phyloP scores from a whole-genome alignment of 768 basidiomycete species.

The Wakefieldia striispora region DNA sequence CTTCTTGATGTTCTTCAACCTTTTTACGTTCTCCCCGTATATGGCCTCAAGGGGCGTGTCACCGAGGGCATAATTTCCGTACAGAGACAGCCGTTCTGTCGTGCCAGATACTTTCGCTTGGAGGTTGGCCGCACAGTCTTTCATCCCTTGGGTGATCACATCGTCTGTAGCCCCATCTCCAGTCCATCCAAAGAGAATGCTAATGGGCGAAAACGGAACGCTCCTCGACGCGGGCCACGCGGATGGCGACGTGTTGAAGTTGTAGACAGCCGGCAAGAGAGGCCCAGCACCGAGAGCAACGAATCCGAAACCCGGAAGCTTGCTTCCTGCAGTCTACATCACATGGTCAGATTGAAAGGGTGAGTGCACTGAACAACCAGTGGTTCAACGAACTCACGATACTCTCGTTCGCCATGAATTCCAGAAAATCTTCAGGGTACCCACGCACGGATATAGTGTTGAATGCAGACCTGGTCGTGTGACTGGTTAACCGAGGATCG shows the following conservation, averaged over 20 bases:
- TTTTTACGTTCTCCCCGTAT: slow-evolving; percentile 48
- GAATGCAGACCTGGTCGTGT: slow-evolving; percentile 20
- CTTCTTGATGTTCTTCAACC: slow-evolving; percentile 40
- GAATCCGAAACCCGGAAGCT: slow-evolving; percentile 37
- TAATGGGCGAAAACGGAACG: slow-evolving; percentile 41
- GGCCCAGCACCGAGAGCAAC: slow-evolving; percentile 51
- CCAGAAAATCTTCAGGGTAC: slow-evolving; percentile 21
- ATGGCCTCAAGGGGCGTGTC: slow-evolving; percentile 50
- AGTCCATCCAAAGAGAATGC: slow-evolving; percentile 48
- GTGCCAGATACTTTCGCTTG: slow-evolving; percentile 39
- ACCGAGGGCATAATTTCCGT: slow-evolving; percentile 59
- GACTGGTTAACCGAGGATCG: neutral
- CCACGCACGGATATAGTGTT: slow-evolving; percentile 22
- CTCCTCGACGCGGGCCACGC: slow-evolving; percentile 49
- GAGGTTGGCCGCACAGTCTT: slow-evolving; percentile 39
- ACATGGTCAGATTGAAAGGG: slow-evolving; percentile 17
- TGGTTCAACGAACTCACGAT: slow-evolving; percentile 10
- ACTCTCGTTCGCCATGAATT: slow-evolving; percentile 14
- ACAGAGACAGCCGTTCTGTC: slow-evolving; percentile 42
- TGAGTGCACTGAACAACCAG: neutral
- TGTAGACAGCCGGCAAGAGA: slow-evolving; percentile 42
- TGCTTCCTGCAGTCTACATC: slow-evolving; percentile 46
- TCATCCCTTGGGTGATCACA: slow-evolving; percentile 39
- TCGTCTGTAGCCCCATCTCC: slow-evolving; percentile 36
- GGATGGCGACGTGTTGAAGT: slow-evolving; percentile 35